Percentiles rank a stretch among this genome's conserved stretches.
Conservation (phyloP, 2,329 filamentous ascomycete species). For the Pseudocercospora ulei region DNA sequence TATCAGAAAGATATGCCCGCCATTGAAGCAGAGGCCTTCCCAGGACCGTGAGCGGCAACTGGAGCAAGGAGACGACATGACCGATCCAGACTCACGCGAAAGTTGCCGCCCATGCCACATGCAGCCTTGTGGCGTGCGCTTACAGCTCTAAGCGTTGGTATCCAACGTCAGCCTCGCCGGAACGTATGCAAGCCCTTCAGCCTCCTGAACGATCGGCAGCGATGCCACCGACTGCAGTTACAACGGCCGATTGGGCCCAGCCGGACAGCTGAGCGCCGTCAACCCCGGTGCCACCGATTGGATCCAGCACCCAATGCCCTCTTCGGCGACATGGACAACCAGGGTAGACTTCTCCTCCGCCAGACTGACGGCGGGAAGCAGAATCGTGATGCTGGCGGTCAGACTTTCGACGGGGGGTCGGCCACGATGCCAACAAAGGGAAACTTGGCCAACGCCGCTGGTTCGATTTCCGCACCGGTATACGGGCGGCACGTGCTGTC, state of each 20-base stretch:
- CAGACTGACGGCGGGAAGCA: neutral
- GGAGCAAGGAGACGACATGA: slow-evolving; percentile 3
- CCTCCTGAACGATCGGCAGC: neutral
- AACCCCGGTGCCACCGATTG: neutral
- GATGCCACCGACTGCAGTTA: neutral
- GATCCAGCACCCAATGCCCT: neutral
- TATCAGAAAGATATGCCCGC: slow-evolving; percentile 5
- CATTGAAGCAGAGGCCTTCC: neutral
- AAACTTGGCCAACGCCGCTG: neutral
- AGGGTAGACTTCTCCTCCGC: neutral
- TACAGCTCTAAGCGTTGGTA: too few species aligned
- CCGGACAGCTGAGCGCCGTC: neutral
- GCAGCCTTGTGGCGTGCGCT: too few species aligned
- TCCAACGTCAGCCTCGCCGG: too few species aligned
- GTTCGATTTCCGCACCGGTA: neutral
- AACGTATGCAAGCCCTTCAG: too few species aligned
- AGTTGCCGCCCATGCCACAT: too few species aligned
- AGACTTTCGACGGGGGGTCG: neutral
- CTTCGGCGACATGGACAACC: neutral
- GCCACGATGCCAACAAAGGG: neutral
- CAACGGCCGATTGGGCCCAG: neutral
- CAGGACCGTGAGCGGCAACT: neutral
- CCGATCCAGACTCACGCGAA: too few species aligned
- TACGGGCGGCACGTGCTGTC: neutral
- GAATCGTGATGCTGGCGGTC: neutral